Evolutionary conservation across 805 yeast genomes (phyloP), one percentile per base, ranked within the genome.

Genomic region (Barnettozyma sp.): DNA sequence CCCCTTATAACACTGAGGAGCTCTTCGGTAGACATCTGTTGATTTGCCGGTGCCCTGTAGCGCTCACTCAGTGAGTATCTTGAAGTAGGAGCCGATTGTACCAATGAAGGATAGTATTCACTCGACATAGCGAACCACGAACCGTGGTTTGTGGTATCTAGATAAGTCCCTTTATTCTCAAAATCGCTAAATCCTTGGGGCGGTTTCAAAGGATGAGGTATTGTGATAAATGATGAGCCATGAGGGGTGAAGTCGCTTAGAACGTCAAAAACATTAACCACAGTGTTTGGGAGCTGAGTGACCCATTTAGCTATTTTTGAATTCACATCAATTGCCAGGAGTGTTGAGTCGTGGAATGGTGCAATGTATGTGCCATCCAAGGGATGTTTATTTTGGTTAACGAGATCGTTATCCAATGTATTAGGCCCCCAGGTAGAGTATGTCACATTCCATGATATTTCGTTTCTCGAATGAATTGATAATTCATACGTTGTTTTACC

Each of bases 371-470:
- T 61, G 23, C 78, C 77, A 57, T 88, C 97, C 13, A 68, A 55
- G 4, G 94, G 76, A 16, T 67, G 64, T 32, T 62, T 61, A 42
- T 73, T 70, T 44, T 76, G 76, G 24, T 50, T 48, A 3, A 64
- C 65, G 27, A 75, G 56, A 39, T 64, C 69, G 11, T 55, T 55
- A 56, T 90, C 95, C 35, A 87, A 63, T 45, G 84, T 78, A 56
- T 90, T 90, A 30, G 95, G 94, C 8, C 92, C 94, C 96, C 97
- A 92, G 24, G 80, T 70, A 1, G 94, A 70, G 52, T 82, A 87
- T 0, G 88, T 78, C 13, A 92, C 83, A 50, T 86, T 83, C 92
- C 96, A 88, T 2, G 78, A 72, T 0, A 79, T 62, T 41, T 76
- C 75, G 41, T 74, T 70, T 46, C 71, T 75, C 3, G 92, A 78